phyloP scores from a whole-genome alignment of 345 rosid species.

The Aurinia saxatilis region DNA sequence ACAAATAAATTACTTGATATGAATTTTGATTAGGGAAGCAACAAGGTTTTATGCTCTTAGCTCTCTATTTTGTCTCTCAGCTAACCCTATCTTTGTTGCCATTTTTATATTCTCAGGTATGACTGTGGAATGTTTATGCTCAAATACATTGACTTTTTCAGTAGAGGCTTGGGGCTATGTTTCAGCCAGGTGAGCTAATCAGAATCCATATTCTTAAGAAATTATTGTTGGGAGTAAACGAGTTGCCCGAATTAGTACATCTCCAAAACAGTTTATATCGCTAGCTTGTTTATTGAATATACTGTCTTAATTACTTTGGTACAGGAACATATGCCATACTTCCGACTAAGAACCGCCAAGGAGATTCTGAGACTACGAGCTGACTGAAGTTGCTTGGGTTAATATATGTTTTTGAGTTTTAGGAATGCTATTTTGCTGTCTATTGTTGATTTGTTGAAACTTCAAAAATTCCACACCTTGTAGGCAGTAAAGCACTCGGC shows the following conservation, averaged over 20 bases:
- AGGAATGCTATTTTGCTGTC: neutral
- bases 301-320: neutral
- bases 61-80: neutral
- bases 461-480: neutral
- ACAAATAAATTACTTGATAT: neutral
- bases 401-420: neutral
- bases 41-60: neutral
- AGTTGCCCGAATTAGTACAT: neutral
- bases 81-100: neutral
- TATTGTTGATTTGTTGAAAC: slow-evolving; percentile 16
- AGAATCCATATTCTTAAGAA: slow-evolving; percentile 9
- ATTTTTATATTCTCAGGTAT: slow-evolving; percentile 42
- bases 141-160: slow-evolving; percentile 83
- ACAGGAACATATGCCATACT: slow-evolving; percentile 94
- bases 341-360: slow-evolving; percentile 78
- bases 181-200: slow-evolving; percentile 67
- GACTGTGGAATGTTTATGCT: slow-evolving; percentile 99
- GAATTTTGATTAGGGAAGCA: neutral
- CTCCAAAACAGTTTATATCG: neutral
- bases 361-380: slow-evolving; percentile 86
- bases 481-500: slow-evolving; percentile 16
- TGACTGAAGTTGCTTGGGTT: slow-evolving; percentile 38
- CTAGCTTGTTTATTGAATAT: neutral
- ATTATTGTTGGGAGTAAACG: neutral
- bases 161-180: slow-evolving; percentile 80